These are phyloP conservation scores for Coccinonectria pachysandricola DNA, from an alignment of 2,329 filamentous ascomycete species.

Conservation along the genomic window DNA sequence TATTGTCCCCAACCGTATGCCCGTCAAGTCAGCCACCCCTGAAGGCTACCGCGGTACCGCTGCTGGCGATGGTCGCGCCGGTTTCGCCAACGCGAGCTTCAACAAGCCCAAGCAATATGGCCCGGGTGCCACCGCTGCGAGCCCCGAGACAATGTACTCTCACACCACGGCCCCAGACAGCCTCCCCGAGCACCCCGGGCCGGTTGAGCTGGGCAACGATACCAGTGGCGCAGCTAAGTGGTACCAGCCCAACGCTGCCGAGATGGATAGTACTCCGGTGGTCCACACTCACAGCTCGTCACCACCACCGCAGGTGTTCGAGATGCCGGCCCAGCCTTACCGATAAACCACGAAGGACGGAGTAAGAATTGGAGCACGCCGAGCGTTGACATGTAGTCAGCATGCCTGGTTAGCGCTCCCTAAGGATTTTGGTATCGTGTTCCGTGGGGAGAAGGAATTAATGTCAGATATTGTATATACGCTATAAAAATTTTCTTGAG, in stretches of 20 bases:
- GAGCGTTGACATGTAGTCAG: too few relatives aligned
- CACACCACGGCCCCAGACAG: conserved; percentile 10
- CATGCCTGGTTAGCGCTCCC: too few relatives aligned
- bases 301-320: conserved; percentile 28
- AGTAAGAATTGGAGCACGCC: too few relatives aligned
- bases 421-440: too few relatives aligned
- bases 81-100: conserved; percentile 28
- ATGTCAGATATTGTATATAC: conserved; percentile 22
- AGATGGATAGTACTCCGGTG: conserved; percentile 29
- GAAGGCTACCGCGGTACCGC: conserved; percentile 32
- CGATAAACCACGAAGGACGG: too few relatives aligned
- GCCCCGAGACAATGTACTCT: conserved; percentile 16
- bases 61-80: conserved; percentile 28
- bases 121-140: conserved; percentile 19
- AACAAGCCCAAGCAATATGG: conserved; percentile 28
- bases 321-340: conserved; percentile 32
- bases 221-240: conserved; percentile 22
- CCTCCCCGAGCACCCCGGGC: conserved; percentile 8
- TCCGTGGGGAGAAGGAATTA: conserved; percentile 14
- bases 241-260: conserved; percentile 25
- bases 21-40: conserved; percentile 13
- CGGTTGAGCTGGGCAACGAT: conserved; percentile 25
- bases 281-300: conserved; percentile 15
- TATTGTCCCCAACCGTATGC: conserved; percentile 17
- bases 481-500: conserved; percentile 16